Percentiles rank a stretch among this genome's conserved stretches.
phyloP scores from a whole-genome alignment of 2,329 filamentous ascomycete genomes.

The Graphium sp. region DNA sequence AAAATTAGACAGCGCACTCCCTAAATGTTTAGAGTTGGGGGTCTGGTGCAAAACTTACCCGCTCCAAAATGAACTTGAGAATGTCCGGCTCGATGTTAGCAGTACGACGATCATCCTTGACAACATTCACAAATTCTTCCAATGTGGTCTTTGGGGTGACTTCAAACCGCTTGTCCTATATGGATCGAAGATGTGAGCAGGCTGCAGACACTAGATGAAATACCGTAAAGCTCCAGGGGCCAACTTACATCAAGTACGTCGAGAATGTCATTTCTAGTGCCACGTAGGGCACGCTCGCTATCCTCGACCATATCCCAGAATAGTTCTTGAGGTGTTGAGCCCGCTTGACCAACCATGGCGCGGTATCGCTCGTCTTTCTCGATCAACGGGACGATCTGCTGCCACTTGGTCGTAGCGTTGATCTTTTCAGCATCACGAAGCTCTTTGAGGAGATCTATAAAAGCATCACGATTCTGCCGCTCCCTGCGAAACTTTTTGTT shows the following conservation, averaged over 20 bases:
- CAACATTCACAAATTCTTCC: slow-evolving; percentile 70
- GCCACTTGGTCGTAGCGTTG: slow-evolving; percentile 84
- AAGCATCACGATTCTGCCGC: slow-evolving; percentile 73
- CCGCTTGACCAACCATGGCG: slow-evolving; percentile 66
- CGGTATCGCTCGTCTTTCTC: slow-evolving; percentile 69
- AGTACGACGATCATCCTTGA: slow-evolving; percentile 77
- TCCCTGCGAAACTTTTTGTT: slow-evolving; percentile 64
- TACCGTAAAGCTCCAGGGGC: not conserved
- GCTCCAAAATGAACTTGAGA: slow-evolving; percentile 67
- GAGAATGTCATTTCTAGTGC: slow-evolving; percentile 64
- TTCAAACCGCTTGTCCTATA: slow-evolving; percentile 78
- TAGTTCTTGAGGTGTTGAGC: slow-evolving; percentile 74
- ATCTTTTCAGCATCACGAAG: slow-evolving; percentile 64
- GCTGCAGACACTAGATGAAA: not conserved
- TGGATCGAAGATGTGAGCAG: slow-evolving; percentile 15
- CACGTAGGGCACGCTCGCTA: slow-evolving; percentile 74
- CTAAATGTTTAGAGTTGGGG: slow-evolving; percentile 4
- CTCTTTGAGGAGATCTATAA: slow-evolving; percentile 57
- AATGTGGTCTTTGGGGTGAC: slow-evolving; percentile 73
- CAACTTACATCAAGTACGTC: slow-evolving; percentile 70
- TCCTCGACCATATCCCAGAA: slow-evolving; percentile 96
- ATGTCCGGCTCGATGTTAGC: slow-evolving; percentile 71
- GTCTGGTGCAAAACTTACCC: slow-evolving; percentile 28
- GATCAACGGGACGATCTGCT: slow-evolving; percentile 56
- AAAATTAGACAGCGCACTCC: not conserved